Evolutionary conservation across 1,284 basidiomycete species (phyloP).

Genomic region (Vanrija sp.): DNA sequence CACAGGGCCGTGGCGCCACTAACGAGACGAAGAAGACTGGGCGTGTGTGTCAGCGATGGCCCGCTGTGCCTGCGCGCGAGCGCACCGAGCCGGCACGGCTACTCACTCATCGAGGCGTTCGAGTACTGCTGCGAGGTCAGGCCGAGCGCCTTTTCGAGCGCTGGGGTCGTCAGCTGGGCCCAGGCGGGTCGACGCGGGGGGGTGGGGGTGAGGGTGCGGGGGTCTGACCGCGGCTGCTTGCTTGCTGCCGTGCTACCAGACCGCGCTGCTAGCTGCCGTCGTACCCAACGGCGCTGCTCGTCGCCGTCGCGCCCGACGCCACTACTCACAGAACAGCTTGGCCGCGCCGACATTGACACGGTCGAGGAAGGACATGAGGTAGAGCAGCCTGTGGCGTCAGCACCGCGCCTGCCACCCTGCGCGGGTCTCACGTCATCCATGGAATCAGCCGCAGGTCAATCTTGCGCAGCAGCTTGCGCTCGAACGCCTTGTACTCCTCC

Average conservation of each 20-base stretch:
- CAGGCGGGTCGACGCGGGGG: background rate
- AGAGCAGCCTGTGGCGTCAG: conserved; percentile 24
- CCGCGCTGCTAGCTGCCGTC: background rate
- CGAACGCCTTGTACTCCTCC: conserved; percentile 34
- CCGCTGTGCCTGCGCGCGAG: no score
- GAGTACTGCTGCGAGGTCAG: conserved; percentile 46
- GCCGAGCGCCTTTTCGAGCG: conserved; percentile 44
- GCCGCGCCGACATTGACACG: conserved; percentile 50
- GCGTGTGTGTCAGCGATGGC: background rate
- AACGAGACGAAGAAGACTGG: conserved; percentile 38
- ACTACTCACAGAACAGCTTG: conserved; percentile 18
- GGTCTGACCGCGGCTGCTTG: background rate
- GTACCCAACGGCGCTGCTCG: background rate
- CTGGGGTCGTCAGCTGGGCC: conserved; percentile 9
- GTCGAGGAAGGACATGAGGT: conserved; percentile 50
- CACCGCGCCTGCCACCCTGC: background rate
- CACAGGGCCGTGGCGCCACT: no score
- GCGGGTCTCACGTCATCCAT: conserved; percentile 43
- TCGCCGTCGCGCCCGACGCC: no score
- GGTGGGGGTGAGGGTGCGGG: no score
- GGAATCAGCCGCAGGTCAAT: conserved; percentile 41
- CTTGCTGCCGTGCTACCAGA: no score
- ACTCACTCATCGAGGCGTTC: conserved; percentile 36
- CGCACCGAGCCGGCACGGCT: no score
- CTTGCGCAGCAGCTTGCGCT: conserved; percentile 41